Base-by-base conservation (phyloP, 768 basidiomycete species). In the Daedaleopsis nitida region DNA sequence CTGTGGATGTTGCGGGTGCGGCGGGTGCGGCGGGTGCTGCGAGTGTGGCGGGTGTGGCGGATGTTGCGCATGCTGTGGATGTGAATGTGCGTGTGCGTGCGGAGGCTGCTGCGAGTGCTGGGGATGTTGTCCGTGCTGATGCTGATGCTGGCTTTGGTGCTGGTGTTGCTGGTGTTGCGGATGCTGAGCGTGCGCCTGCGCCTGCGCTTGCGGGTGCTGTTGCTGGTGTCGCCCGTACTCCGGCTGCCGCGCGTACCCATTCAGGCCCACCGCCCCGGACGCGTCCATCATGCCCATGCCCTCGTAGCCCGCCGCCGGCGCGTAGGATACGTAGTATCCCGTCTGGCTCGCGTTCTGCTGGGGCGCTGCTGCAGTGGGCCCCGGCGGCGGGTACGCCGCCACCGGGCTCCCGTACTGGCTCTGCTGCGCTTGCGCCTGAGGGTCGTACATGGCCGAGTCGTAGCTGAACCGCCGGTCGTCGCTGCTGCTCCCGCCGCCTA, bases 391-490 rank as follows among this genome's bases (percentile, higher is more conserved):
- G 49, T 65, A 62, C 24, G 64, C 52, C 14, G 59, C 27, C 21
- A 62, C 57, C 52, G 43, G 62, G 39, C 54, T 43, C 37, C 52
- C 24, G 52, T 58, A 63, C 35, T 57, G 60, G 23, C 43, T 59
- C 48, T 57, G 59, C 43, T 34, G 50, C 43, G 21, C 16, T 39
- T 51, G 52, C 50, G 21, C 14, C 24, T 51, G 50, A 7, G 62
- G 59, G 39, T 70, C 66, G 51, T 63, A 59, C 45, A 59, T 55
- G 13, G 64, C 17, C 34, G 69, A 61, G 54, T 63, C 58, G 35
- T 65, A 55, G 50, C 59, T 63, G 62, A 63, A 68, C 38, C 69
- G 47, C 42, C 60, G 45, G 45, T 59, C 48, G 39, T 65, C 66
- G 38, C 55, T 43, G 35, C 55, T 6, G 16, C 55, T 43, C 42